phyloP scores from a whole-genome alignment of 2,329 filamentous ascomycete genomes.

The Sordariomycetes sp. region DNA sequence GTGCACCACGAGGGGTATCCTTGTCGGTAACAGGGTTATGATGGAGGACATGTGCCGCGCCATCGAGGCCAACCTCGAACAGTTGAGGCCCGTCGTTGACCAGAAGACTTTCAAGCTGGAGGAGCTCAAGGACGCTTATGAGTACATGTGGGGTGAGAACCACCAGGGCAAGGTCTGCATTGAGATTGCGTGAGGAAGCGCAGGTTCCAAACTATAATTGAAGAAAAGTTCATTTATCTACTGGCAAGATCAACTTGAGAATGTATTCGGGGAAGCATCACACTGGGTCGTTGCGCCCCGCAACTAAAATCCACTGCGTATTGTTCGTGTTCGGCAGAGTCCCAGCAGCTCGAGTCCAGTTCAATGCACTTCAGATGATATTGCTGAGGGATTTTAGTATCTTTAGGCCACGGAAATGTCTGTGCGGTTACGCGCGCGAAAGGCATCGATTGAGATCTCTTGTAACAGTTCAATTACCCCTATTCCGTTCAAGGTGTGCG shows the following conservation, averaged over 20 bases:
- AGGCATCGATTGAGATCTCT: too few relatives aligned
- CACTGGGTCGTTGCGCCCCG: too few relatives aligned
- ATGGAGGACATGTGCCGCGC: conserved; percentile 43
- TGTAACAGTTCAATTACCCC: too few relatives aligned
- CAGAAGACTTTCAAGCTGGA: conserved; percentile 33
- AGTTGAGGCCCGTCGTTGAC: conserved; percentile 36
- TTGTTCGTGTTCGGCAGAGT: too few relatives aligned
- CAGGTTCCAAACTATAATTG: neutral
- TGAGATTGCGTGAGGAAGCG: conserved; percentile 15
- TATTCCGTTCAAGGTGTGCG: too few relatives aligned
- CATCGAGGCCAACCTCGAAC: conserved; percentile 34
- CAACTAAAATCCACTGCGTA: too few relatives aligned
- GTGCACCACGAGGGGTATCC: conserved; percentile 34
- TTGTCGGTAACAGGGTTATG: conserved; percentile 34
- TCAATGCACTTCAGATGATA: too few relatives aligned
- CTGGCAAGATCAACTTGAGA: neutral
- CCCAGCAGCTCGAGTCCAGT: too few relatives aligned
- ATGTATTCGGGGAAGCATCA: too few relatives aligned
- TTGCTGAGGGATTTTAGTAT: too few relatives aligned
- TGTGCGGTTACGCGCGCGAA: too few relatives aligned
- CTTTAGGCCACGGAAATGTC: too few relatives aligned
- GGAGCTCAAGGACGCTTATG: conserved; percentile 31
- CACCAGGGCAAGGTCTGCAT: conserved; percentile 29
- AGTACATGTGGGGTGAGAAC: conserved; percentile 26
- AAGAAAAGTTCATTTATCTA: neutral